phyloP scores from a whole-genome alignment of 495 filamentous ascomycete genomes.

The Cenococcum geophilum region DNA sequence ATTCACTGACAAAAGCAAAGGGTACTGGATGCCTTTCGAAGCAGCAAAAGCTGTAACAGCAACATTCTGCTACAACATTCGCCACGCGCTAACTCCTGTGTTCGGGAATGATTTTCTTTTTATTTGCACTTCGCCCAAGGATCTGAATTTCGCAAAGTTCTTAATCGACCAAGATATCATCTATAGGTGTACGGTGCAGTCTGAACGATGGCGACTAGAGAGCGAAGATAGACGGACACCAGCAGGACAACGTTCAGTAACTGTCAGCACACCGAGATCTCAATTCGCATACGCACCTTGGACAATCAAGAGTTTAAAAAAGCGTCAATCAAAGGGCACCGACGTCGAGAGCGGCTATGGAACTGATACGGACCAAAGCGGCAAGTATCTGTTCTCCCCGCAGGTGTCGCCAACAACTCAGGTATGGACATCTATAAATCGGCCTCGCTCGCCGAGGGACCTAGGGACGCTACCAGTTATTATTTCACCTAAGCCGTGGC shows the following conservation, averaged over 20 bases:
- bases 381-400: slow-evolving; percentile 24
- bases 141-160: slow-evolving; percentile 58
- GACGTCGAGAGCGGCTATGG: slow-evolving; percentile 30
- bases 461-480: not conserved
- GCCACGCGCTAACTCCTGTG: slow-evolving; percentile 75
- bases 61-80: slow-evolving; percentile 82
- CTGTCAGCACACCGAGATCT: not conserved
- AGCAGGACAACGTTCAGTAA: not conserved
- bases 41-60: slow-evolving; percentile 77
- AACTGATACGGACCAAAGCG: slow-evolving; percentile 23
- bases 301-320: slow-evolving; percentile 7
- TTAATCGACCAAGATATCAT: slow-evolving; percentile 60
- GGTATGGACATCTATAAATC: slow-evolving; percentile 27
- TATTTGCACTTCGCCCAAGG: slow-evolving; percentile 57
- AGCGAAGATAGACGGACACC: slow-evolving; percentile 4
- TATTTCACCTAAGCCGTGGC: slow-evolving; percentile 6
- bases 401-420: slow-evolving; percentile 22
- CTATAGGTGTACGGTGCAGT: slow-evolving; percentile 47
- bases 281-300: slow-evolving; percentile 12
- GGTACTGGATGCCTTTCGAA: slow-evolving; percentile 93
- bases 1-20: slow-evolving; percentile 44
- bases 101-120: slow-evolving; percentile 77
- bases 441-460: slow-evolving; percentile 12
- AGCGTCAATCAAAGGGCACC: slow-evolving; percentile 4
- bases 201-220: slow-evolving; percentile 34